phyloP scores from a whole-genome alignment of 129 eudicot genomes.

The Chrysanthemum makinoi region DNA sequence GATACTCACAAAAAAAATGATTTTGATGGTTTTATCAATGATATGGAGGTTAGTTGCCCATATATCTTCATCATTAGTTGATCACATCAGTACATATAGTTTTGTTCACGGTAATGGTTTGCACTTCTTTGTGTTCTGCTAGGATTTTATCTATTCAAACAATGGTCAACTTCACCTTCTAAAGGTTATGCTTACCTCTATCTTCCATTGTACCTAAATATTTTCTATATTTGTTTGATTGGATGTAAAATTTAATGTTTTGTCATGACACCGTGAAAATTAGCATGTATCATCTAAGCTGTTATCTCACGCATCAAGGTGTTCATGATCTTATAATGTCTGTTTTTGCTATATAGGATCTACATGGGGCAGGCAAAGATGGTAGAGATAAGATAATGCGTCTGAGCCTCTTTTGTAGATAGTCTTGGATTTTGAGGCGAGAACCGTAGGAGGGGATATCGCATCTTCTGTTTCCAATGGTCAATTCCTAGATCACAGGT shows the following conservation, averaged over 20 bases:
- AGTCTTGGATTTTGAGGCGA: no score
- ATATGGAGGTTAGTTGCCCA: conserved; percentile 69
- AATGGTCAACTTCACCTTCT: conserved; percentile 52
- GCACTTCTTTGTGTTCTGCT: conserved; percentile 15
- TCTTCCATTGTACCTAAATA: conserved; percentile 8
- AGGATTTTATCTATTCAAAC: conserved; percentile 62
- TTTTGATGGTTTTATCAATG: conserved; percentile 80
- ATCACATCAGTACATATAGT: conserved; percentile 1
- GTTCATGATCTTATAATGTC: conserved; percentile 4
- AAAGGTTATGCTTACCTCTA: conserved; percentile 46
- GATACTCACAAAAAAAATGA: no score
- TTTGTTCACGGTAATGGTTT: conserved; percentile 6
- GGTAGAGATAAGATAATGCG: conserved; percentile 86
- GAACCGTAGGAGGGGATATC: no score
- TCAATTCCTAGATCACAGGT: no score
- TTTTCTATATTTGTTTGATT: conserved; percentile 10
- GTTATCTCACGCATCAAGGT: background rate
- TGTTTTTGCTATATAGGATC: conserved; percentile 35
- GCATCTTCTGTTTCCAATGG: no score
- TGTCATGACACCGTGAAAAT: no score
- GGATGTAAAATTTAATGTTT: background rate
- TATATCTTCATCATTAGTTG: background rate
- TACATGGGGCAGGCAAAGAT: conserved; percentile 62
- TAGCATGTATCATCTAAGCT: no score
- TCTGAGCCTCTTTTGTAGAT: conserved; percentile 87